Base-by-base conservation (phyloP, 2,329 filamentous ascomycete genomes). In the Pestalotiopsis sp. region DNA sequence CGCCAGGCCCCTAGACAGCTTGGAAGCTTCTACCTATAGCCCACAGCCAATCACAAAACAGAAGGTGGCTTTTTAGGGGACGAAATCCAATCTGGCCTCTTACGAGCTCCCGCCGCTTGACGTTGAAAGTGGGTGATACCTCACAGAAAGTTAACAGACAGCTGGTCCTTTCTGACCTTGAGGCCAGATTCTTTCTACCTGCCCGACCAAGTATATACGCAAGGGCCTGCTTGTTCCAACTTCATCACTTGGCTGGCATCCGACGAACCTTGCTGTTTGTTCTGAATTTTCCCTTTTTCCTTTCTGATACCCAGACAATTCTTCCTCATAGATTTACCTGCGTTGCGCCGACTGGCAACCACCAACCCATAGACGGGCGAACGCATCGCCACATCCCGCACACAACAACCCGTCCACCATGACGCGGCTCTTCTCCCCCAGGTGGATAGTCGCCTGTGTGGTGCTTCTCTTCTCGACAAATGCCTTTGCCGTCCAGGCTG, bases 401-500 rank as follows among this genome's bases (percentile, higher is more conserved):
- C 39, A n/a, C 20, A 49, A 58, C 31, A 9, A 36, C 31, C 49
- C n/a, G 38, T 23, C 77, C 78, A 80, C 69, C 71, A 84, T 84
- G 82, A 79, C 80, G 74, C 76, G 75, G 63, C 70, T 71, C 73
- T 70, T 76, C 70, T 81, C 79, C 69, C 78, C 79, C 49, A 76
- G 80, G 69, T 77, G 76, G 52, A 75, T 81, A 68, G 71, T 82
- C 60, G 76, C 82, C 61, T 80, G 78, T 63, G 74, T 80, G 70
- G 71, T 83, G 64, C 79, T 85, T 68, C 73, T 85, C 66, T 84
- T 85, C 70, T 80, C 82, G 36, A 76, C 82, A 60, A 81, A 88
- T 72, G 86, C 85, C 57, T 82, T 86, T 57, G 87, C 87, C 31
- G 82, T 83, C 64, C 84, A 93, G 9, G 93, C 94, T 66, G 95